A percentile compares a stretch with the other conserved stretches of the same genome.
Evolutionary conservation across 2,329 filamentous ascomycete species (phyloP).

Genomic region (Colletotrichum sp.): DNA sequence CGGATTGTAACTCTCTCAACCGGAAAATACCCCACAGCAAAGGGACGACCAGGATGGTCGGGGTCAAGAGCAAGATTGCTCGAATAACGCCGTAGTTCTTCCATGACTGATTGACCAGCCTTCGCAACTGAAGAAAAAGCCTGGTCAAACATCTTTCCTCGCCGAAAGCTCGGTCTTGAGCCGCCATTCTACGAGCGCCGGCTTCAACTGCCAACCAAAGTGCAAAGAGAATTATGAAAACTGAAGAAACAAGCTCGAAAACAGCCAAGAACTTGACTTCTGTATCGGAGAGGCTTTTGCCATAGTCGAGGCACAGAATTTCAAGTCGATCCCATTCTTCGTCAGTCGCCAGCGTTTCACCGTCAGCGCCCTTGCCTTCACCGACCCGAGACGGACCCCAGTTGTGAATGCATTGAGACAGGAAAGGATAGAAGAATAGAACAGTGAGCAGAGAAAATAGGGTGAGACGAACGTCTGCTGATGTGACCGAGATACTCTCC

Average conservation of each 20-base stretch:
- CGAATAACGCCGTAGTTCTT: not conserved
- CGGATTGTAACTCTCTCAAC: not conserved
- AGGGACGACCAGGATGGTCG: not conserved
- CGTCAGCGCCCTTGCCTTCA: not conserved
- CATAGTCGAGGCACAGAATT: not conserved
- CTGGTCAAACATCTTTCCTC: not conserved
- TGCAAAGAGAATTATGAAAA: not conserved
- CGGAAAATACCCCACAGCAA: not conserved
- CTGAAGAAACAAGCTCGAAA: not conserved
- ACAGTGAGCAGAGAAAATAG: not conserved
- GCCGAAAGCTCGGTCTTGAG: not conserved
- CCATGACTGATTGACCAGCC: not conserved
- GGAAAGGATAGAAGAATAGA: conserved; percentile 27
- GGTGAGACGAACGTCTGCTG: not conserved
- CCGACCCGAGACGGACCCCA: conserved; percentile 22
- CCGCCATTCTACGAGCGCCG: not conserved
- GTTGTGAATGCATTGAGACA: conserved; percentile 26
- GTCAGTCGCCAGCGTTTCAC: not conserved
- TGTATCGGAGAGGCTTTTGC: not conserved
- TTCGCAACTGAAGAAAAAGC: not conserved
- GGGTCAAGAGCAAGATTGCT: not conserved
- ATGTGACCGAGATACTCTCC: no score
- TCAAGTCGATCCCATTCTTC: not conserved
- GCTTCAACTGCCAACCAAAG: not conserved
- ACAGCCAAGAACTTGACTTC: not conserved